Evolutionary conservation across 2,329 filamentous ascomycete species (phyloP).

Genomic region (Colletotrichum endophyticum): DNA sequence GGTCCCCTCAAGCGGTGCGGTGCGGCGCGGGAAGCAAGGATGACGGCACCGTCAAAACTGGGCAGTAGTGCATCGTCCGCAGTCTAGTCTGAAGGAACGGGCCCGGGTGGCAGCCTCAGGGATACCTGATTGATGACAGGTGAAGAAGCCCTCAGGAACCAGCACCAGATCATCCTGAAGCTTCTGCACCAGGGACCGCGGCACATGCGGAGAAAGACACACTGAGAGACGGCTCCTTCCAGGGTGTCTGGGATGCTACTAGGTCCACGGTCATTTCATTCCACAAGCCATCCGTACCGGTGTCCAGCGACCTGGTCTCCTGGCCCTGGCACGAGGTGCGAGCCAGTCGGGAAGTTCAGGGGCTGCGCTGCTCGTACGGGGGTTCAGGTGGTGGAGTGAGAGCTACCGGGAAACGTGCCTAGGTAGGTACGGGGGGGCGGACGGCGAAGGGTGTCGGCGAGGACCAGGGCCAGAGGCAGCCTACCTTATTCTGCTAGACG

Average conservation of each 20-base stretch:
- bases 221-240: neutral
- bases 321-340: neutral
- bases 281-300: neutral
- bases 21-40: slow-evolving; percentile 21
- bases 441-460: neutral
- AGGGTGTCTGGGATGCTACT: neutral
- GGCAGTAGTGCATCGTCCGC: neutral
- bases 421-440: neutral
- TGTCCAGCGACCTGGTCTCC: neutral
- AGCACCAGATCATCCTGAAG: neutral
- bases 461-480: neutral
- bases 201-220: neutral
- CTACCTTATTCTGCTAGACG: neutral
- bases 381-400: neutral
- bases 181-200: neutral
- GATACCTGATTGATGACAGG: neutral
- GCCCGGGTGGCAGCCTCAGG: neutral
- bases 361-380: neutral
- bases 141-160: neutral
- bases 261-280: neutral
- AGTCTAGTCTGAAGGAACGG: neutral
- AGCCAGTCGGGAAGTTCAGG: slow-evolving; percentile 13
- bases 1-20: slow-evolving; percentile 13
- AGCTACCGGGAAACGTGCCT: neutral
- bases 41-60: slow-evolving; percentile 13